Percentiles rank a stretch among this genome's conserved stretches.
These are phyloP conservation scores for Fusarium luffae DNA, from an alignment of 2,329 filamentous ascomycete genomes.

Conservation along the genomic window DNA sequence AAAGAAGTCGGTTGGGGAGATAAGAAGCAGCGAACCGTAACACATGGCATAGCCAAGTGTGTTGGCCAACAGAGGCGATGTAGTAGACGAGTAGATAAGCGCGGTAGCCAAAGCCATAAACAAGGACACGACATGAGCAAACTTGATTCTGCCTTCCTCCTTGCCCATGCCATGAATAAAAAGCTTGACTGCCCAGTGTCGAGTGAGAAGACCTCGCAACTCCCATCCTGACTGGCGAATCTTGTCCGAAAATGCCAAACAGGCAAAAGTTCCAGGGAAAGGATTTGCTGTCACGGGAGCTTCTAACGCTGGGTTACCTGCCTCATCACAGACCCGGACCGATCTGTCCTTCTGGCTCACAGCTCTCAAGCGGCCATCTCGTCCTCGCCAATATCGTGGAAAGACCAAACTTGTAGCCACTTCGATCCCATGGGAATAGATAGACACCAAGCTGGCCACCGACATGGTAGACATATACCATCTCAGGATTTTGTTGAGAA, in stretches of 20 bases:
- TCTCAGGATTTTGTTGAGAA: slow-evolving; percentile 85
- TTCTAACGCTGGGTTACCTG: slow-evolving; percentile 45
- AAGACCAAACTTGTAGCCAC: slow-evolving; percentile 76
- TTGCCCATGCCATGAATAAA: slow-evolving; percentile 62
- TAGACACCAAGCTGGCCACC: slow-evolving; percentile 77
- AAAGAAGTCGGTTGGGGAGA: slow-evolving; percentile 89
- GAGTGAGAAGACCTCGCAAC: slow-evolving; percentile 61
- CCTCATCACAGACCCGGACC: slow-evolving; percentile 53
- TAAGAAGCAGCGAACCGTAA: slow-evolving; percentile 81
- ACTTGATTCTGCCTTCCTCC: slow-evolving; percentile 62
- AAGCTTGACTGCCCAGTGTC: slow-evolving; percentile 63
- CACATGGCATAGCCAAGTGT: slow-evolving; percentile 88
- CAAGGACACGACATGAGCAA: slow-evolving; percentile 68
- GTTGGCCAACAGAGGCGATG: slow-evolving; percentile 75
- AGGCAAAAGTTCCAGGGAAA: slow-evolving; percentile 50
- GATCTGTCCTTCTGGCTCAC: slow-evolving; percentile 56
- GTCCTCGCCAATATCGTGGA: slow-evolving; percentile 72
- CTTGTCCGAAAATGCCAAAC: slow-evolving; percentile 47
- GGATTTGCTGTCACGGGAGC: slow-evolving; percentile 41
- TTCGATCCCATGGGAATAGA: slow-evolving; percentile 78
- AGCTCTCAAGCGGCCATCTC: slow-evolving; percentile 56
- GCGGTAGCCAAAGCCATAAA: slow-evolving; percentile 65
- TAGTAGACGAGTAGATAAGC: slow-evolving; percentile 74
- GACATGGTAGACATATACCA: slow-evolving; percentile 86
- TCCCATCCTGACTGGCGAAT: slow-evolving; percentile 56